These are phyloP conservation scores for Phytophthora syringae DNA, from an alignment of 352 stramenopile species.

Conservation along the genomic window DNA sequence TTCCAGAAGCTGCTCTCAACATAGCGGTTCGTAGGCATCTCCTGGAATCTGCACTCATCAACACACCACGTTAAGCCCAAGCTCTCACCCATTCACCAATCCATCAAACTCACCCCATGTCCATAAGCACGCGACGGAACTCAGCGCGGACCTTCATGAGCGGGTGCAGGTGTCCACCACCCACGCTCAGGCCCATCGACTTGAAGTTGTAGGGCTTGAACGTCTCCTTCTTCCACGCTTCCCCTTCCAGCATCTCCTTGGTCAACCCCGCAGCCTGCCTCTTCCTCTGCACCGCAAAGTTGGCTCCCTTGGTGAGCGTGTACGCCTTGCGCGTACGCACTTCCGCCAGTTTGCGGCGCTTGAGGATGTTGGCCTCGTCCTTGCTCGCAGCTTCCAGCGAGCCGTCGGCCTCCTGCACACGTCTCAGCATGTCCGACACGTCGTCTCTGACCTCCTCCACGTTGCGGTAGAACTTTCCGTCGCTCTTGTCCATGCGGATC, in stretches of 20 bases:
- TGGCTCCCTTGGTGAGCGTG: conserved; percentile 91
- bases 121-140: conserved; percentile 99
- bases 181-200: conserved; percentile 93
- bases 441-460: conserved; percentile 71
- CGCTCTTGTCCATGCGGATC: conserved; percentile 94
- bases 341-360: conserved; percentile 85
- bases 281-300: conserved; percentile 94
- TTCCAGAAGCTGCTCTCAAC: conserved; percentile 99
- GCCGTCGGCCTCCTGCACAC: conserved; percentile 71
- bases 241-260: conserved; percentile 98
- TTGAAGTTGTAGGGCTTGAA: conserved; percentile 99
- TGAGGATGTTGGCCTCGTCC: conserved; percentile 81
- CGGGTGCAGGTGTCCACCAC: conserved; percentile 97
- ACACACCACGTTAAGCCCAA: no score
- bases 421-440: conserved; percentile 85
- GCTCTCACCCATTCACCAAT: background rate
- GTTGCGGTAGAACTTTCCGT: conserved; percentile 88
- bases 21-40: conserved; percentile 99
- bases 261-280: conserved; percentile 98
- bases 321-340: conserved; percentile 95
- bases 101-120: conserved; percentile 93
- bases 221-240: conserved; percentile 94
- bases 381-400: conserved; percentile 70
- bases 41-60: conserved; percentile 87
- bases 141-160: conserved; percentile 98